These are phyloP conservation scores for Euphorbia schlechtendalii DNA, from an alignment of 441 rosid genomes.

Conservation along the genomic window DNA sequence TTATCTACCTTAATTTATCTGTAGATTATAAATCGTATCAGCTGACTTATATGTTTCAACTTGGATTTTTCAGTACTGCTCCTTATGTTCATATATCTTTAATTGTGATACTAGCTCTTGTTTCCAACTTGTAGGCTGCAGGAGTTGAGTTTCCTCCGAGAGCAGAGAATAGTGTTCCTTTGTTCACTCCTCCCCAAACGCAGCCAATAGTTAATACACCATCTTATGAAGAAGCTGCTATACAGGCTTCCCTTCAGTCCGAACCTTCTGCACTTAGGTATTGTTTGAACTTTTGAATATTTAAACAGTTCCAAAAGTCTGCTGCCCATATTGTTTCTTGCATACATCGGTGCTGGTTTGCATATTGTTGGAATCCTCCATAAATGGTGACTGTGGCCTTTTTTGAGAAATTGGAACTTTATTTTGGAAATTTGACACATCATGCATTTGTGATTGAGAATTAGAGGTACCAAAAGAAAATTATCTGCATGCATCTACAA, in stretches of 20 bases:
- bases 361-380: not conserved
- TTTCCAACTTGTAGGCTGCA: constrained; percentile 47
- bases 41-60: not conserved
- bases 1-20: not conserved
- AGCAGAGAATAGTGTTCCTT: constrained; percentile 65
- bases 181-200: constrained; percentile 97
- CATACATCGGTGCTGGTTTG: not conserved
- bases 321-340: constrained; percentile 7
- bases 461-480: not conserved
- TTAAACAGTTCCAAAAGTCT: not conserved
- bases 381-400: not conserved
- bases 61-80: not conserved
- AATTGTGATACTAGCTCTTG: not conserved
- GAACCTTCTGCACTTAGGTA: constrained; percentile 88
- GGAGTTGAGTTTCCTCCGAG: constrained; percentile 96
- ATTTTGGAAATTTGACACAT: not conserved
- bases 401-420: not conserved
- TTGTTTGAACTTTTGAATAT: not conserved
- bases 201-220: constrained; percentile 55
- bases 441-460: not conserved
- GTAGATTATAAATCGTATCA: not conserved
- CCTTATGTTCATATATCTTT: not conserved
- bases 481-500: not conserved
- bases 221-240: constrained; percentile 79
- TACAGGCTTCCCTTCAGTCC: constrained; percentile 78